Base-by-base conservation (phyloP, 148 eudicot genomes). In the Rhododendron williamsianum region DNA sequence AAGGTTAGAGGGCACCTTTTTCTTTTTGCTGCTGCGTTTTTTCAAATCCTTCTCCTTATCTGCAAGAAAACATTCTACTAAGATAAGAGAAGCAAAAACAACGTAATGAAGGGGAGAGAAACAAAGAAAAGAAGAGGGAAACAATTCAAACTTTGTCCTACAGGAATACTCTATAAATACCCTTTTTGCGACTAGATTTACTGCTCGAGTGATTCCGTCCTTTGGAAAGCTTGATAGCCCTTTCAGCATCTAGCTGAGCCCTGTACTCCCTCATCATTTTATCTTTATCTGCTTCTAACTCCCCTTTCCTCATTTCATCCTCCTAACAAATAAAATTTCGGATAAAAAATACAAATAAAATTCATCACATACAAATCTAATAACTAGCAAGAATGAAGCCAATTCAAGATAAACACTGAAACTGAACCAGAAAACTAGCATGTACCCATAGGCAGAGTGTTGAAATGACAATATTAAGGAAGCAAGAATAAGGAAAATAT, bases 281-380 rank as follows among this genome's bases (percentile, higher is more conserved):
- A 87, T 97, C 99, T 91, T 97, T 97, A 90, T 97, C 99, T 51
- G 99, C 99, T 94, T 97, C 99, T 81, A 92, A 82, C 86, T 95
- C 98, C 73, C 98, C 99, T 87, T 91, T 95, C 87, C 83, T 97
- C 86, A 94, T 85, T 88, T 94, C 99, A 86, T 95, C 99, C 88
- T 97, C 99, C 98, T 97, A 87, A 76, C 51, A 82, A 84, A 54
- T 63, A 35, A 76, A 85, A 30, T 67, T 71, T 6, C 6, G 45
- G 45, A 41, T 41, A 6, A 41, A 41, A 41, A 41, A 5, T 86
- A 76, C 51, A 82, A 84, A 54, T 63, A 35, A 76, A 85, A 38
- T 67, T 71, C 12, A 88, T 43, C 65, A 65, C 2, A 87, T 38
- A 84, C 13, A 13, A 13, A 18, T 10, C 45, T 46, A 85, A 77